Evolutionary conservation across 768 basidiomycete species (phyloP).

Genomic region (Amanita polypyramis): DNA sequence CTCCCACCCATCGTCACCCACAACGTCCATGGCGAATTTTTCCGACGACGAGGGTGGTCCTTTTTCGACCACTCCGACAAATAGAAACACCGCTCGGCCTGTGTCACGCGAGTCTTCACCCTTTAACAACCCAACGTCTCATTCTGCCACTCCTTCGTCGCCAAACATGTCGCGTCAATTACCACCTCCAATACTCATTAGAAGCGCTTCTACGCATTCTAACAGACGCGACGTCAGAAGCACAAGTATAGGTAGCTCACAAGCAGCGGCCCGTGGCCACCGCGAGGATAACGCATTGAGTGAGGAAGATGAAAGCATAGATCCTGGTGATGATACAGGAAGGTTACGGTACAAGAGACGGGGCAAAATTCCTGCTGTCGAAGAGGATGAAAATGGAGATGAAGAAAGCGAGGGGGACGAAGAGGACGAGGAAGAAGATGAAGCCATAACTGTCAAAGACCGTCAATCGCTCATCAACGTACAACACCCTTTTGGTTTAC

Average conservation of each 20-base stretch:
- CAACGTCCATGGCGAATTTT: conserved; percentile 31
- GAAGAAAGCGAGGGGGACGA: conserved; percentile 20
- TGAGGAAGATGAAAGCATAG: conserved; percentile 43
- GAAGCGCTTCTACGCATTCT: conserved; percentile 44
- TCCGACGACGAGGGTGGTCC: not conserved
- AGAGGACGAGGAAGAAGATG: conserved; percentile 45
- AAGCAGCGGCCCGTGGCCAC: conserved; percentile 31
- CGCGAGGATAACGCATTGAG: conserved; percentile 39
- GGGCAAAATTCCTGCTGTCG: conserved; percentile 34
- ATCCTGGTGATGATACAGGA: conserved; percentile 24
- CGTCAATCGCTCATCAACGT: conserved; percentile 98
- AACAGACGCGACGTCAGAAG: conserved; percentile 40
- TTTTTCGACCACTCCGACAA: not conserved
- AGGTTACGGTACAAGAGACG: conserved; percentile 18
- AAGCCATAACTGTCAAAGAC: conserved; percentile 88
- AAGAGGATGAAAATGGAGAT: conserved; percentile 15
- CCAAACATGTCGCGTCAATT: conserved; percentile 39
- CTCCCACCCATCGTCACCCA: conserved; percentile 5
- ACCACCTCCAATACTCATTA: conserved; percentile 29
- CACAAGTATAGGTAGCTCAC: conserved; percentile 51
- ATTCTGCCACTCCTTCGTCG: conserved; percentile 23
- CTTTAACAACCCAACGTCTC: conserved; percentile 43
- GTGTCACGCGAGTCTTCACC: conserved; percentile 21
- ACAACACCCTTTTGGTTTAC: conserved; percentile 97
- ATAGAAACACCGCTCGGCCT: conserved; percentile 14